Evolutionary conservation across 2,329 filamentous ascomycete genomes (phyloP), one percentile per base, ranked within the genome.

Genomic region (Passalora sequoiae): DNA sequence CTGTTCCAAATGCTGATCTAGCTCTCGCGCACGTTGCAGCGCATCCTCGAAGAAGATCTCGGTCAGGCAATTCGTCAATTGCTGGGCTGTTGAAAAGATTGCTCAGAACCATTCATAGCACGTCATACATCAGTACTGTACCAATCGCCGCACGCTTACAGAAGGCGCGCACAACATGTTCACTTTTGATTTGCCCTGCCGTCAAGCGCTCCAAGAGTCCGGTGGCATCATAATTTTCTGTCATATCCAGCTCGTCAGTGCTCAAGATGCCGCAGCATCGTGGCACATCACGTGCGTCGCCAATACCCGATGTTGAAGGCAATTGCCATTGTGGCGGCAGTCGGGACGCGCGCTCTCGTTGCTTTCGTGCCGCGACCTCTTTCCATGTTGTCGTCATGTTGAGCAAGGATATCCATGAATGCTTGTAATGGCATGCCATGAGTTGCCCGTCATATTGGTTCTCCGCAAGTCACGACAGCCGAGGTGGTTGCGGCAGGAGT

Each of bases 211-310:
- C 51, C 2, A 65, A 58, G 35, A 72, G 50, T 10, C 53, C 59
- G 4, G 65, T 66, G 6, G 70, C 70, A 58, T 77, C 71, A 49
- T 72, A 74, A 0, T 67, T 55, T 50, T 80, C 76, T 0, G 78
- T 81, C 37, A 81, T 78, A 0, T 64, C 59, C 15, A 80, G 57
- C 48, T 82, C 77, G 4, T 67, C 57, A 0, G 60, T n/a, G 1
- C 59, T 70, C 17, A 81, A 62, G 4, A 81, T 57, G 0, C 75
- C 75, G 52, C 75, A 75, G 38, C 65, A 64, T n/a, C 69, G 64
- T 2, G 77, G 76, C 7, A 79, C 61, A 20, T 71, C 62, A 39
- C 75, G 66, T 16, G 76, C 66, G 27, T 37, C 63, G 6, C 40
- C 33, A 53, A 43, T 54, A 28, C 39, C 29, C 22, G 40, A 36